These are phyloP conservation scores for Termitomyces sp. DNA, from an alignment of 768 basidiomycete genomes.

Conservation along the genomic window DNA sequence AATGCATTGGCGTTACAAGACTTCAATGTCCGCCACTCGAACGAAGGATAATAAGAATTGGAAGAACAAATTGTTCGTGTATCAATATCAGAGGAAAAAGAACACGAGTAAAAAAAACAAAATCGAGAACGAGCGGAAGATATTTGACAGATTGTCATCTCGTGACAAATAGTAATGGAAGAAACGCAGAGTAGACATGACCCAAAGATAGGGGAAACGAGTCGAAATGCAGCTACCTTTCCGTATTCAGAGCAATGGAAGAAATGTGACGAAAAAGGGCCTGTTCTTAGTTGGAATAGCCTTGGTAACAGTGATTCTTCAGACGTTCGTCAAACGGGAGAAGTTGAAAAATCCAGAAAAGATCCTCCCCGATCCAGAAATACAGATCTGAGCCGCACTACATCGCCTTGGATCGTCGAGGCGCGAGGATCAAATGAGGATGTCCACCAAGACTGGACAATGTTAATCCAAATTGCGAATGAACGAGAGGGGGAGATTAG, in stretches of 20 bases:
- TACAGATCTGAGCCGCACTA: neutral
- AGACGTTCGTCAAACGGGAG: neutral
- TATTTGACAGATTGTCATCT: neutral
- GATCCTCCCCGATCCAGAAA: neutral
- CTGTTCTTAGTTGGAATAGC: neutral
- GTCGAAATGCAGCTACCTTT: neutral
- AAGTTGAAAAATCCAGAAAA: neutral
- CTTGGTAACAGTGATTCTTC: neutral
- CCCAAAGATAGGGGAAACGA: neutral
- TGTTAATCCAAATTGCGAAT: neutral
- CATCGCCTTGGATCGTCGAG: neutral
- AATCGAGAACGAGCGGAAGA: neutral
- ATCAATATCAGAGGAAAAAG: neutral
- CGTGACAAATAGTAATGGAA: neutral
- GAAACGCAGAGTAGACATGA: neutral
- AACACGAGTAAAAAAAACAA: neutral
- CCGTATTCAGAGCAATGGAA: no score
- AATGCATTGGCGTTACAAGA: neutral
- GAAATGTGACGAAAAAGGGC: neutral
- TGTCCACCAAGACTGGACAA: neutral
- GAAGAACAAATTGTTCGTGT: neutral
- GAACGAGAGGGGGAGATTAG: neutral
- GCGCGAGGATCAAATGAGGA: neutral
- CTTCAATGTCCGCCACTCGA: neutral
- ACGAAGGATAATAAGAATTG: neutral